Evolutionary conservation across 2,329 filamentous ascomycete genomes (phyloP), one percentile per base, ranked within the genome.

Genomic region (Mycosphaerella sp.): DNA sequence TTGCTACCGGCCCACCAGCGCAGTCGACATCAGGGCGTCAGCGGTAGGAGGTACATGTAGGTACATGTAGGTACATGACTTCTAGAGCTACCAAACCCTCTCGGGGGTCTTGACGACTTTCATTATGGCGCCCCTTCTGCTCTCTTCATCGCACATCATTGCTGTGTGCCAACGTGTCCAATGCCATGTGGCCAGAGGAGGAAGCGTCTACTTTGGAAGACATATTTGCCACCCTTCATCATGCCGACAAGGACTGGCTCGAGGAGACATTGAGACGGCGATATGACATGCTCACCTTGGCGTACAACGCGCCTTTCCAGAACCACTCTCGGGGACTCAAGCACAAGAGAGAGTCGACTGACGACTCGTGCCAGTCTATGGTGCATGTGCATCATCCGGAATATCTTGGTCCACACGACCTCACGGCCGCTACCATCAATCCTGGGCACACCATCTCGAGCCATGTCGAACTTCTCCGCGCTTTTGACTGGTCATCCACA

Each of bases 401-500:
- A 4, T 36, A 47, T 7, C 40, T 53, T 29, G 56, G 56, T 9
- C 58, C 58, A 1, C 48, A 51, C 36, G 59, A 62, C 45, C 12
- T 58, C 5, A 62, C 59, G 9, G 49, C 45, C 14, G 7, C 50
- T 2, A 40, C 44, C 3, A 34, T 57, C 7, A 44, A 42, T n/a
- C 44, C 52, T 2, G 31, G 46, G 8, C 45, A 40, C 29, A 23
- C 21, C 8, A 38, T 62, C 0, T 58, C 60, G 1, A 48, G 45
- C 10, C 58, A 62, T 51, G 53, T 60, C n/a, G 29, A 54, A 8
- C 36, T 53, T 10, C 17, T 62, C 6, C 55, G 59, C 7, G 29
- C 39, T 6, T 48, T 59, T n/a, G 55, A 62, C 32, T 63, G 61
- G 60, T 42, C 46, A 9, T 21, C 34, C 4, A 63, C 60, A 2